Conservation (phyloP, 2,329 filamentous ascomycete species). For the Lecanosticta acicola region DNA sequence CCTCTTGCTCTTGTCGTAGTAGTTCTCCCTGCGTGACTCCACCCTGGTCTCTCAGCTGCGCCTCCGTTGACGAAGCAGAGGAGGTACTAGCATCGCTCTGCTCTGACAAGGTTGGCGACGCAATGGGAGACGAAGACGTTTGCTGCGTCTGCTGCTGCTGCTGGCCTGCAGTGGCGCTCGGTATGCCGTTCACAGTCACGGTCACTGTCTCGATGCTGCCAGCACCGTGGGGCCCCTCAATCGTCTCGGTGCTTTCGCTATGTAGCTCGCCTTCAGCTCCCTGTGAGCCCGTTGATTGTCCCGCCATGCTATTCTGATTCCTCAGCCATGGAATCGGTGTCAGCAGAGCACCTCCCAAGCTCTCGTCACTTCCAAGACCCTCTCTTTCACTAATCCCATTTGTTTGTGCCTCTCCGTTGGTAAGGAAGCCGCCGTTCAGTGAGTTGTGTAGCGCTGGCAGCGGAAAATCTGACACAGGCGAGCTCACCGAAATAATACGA, state of each 20-base stretch:
- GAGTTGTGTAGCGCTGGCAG: constrained; percentile 54
- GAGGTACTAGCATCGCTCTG: constrained; percentile 34
- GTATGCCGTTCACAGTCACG: constrained; percentile 63
- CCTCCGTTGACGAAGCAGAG: constrained; percentile 31
- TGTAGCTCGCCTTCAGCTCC: constrained; percentile 48
- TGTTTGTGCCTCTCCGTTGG: constrained; percentile 48
- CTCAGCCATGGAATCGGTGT: constrained; percentile 89
- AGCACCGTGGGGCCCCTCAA: constrained; percentile 72
- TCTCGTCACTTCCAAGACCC: constrained; percentile 73
- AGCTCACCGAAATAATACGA: constrained; percentile 84
- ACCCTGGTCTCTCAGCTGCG: constrained; percentile 35
- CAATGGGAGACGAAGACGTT: constrained; percentile 24
- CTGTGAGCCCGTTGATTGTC: constrained; percentile 8
- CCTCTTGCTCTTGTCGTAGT: constrained; percentile 77
- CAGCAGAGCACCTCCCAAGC: constrained; percentile 79
- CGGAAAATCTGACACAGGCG: constrained; percentile 72
- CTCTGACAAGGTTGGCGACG: constrained; percentile 28
- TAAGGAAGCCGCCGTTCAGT: constrained; percentile 44
- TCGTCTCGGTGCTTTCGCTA: constrained; percentile 72
- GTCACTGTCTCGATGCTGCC: constrained; percentile 77
- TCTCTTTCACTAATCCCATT: constrained; percentile 57
- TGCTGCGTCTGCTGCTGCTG: not conserved
- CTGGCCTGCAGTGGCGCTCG: constrained; percentile 19
- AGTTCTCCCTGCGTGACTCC: constrained; percentile 79
- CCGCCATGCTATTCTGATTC: constrained; percentile 16